Base-by-base conservation (phyloP, 2,329 filamentous ascomycete species). In the Aspergillus sergii region DNA sequence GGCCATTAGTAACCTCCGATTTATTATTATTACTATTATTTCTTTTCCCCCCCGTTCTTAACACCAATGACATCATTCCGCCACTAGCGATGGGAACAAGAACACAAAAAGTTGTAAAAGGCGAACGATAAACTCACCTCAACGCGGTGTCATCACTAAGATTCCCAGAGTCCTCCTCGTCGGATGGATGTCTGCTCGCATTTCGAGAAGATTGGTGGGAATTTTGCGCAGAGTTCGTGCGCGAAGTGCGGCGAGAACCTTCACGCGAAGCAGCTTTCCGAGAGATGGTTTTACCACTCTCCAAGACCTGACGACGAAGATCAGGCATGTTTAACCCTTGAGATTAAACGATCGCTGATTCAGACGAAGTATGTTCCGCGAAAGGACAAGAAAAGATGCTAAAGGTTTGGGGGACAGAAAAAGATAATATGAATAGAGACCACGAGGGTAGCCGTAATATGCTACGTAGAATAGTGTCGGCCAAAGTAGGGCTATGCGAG, bases 221-320 rank as follows among this genome's bases (percentile, higher is more conserved):
- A 53, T 80, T 81, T 12, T 80, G 77, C 23, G 82, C 79, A 19
- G 86, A 88, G 66, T 76, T 80, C 16, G 81, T 77, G 63, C 83
- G 84, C 54, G 85, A 88, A 60, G 76, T 81, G 19, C 81, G 78
- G 32, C 82, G 81, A 19, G 86, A 88, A 50, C 80, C 81, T 62
- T 83, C 80, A 63, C 82, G 82, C 30, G 85, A 86, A 59, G 81
- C 83, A 41, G 86, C 85, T 72, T 89, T 89, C 70, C 85, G 85
- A 58, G 88, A 89, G 54, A 86, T 78, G 23, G 87, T 90, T 79
- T 90, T 90, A 74, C 84, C 82, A 78, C 85, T 87, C 80, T 89
- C 87, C 45, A 88, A 83, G 61, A 86, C 86, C 72, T 86, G 84
- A 69, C 86, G 83, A 67, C 86, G 78, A 59, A 82, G 75, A 68